Evolutionary conservation across 2,329 filamentous ascomycete genomes (phyloP).

Genomic region (Chaetomium globosum): DNA sequence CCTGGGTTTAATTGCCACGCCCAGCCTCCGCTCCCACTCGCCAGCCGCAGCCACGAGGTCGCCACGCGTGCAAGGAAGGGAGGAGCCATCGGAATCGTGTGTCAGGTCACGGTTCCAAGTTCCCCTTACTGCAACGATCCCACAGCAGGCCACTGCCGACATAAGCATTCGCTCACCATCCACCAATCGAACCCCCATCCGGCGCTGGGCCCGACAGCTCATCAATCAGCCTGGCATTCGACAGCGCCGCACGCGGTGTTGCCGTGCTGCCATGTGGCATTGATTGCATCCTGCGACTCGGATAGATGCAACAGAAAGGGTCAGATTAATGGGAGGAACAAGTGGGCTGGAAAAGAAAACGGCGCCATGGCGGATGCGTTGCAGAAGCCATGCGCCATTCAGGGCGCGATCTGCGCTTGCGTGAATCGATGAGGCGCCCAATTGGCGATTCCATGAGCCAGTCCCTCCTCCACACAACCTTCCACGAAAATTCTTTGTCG

Average conservation of each 20-base stretch:
- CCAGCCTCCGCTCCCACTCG: conserved; percentile 8
- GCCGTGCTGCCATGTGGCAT: conserved; percentile 29
- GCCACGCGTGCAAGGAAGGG: conserved; percentile 21
- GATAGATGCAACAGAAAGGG: conserved; percentile 19
- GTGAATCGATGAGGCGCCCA: conserved; percentile 17
- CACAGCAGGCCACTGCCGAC: conserved; percentile 22
- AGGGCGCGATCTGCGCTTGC: conserved; percentile 29
- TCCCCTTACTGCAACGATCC: conserved; percentile 18
- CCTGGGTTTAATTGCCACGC: conserved; percentile 27
- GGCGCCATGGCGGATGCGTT: conserved; percentile 17
- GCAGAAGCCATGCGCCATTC: conserved; percentile 21
- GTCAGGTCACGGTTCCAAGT: conserved; percentile 18
- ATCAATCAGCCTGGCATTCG: neutral
- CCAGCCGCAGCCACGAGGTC: conserved; percentile 30
- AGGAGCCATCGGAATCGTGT: conserved; percentile 13
- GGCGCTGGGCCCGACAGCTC: neutral
- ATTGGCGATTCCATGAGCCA: conserved; percentile 19
- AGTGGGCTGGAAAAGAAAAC: neutral
- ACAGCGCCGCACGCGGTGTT: conserved; percentile 16
- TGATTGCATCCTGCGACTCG: conserved; percentile 22
- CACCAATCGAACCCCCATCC: conserved; percentile 20
- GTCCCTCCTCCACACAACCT: conserved; percentile 12
- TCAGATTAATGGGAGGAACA: conserved; percentile 9
- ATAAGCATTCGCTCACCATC: conserved; percentile 20
- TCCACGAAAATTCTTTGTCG: conserved; percentile 15